These are phyloP conservation scores for Corynespora cassiicola DNA, from an alignment of 2,329 filamentous ascomycete genomes.

Conservation along the genomic window DNA sequence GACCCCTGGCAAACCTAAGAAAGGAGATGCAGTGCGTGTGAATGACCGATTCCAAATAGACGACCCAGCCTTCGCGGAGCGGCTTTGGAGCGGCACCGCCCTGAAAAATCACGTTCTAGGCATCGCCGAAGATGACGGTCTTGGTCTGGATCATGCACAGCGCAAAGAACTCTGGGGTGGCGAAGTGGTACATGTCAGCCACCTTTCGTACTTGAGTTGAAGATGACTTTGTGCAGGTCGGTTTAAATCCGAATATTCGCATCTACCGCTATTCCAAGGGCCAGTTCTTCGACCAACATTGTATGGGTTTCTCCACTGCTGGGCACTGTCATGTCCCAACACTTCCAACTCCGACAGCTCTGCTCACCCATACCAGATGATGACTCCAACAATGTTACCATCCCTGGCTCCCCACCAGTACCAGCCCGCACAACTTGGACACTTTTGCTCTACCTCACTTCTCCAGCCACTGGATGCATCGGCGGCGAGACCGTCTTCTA, in stretches of 20 bases:
- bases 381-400: constrained; percentile 76
- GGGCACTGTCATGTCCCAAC: no score
- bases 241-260: constrained; percentile 85
- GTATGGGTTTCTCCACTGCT: constrained; percentile 67
- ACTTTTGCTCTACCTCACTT: constrained; percentile 84
- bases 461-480: constrained; percentile 72
- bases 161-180: constrained; percentile 72
- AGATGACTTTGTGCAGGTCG: constrained; percentile 52
- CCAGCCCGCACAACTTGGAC: constrained; percentile 86
- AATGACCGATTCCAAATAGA: constrained; percentile 89
- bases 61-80: constrained; percentile 75
- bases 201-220: no score
- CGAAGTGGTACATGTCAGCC: constrained; percentile 57
- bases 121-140: constrained; percentile 41
- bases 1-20: constrained; percentile 79
- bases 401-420: constrained; percentile 51
- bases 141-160: constrained; percentile 34
- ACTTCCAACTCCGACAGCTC: no score
- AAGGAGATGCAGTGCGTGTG: constrained; percentile 80
- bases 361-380: constrained; percentile 67
- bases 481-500: constrained; percentile 95
- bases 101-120: constrained; percentile 65
- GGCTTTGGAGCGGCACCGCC: constrained; percentile 79
- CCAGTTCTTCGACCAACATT: constrained; percentile 93
- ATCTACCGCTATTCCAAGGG: constrained; percentile 86